Percentiles rank a stretch among this genome's conserved stretches.
These are phyloP conservation scores for Lecanicillium sp. DNA, from an alignment of 2,329 filamentous ascomycete species.

Conservation along the genomic window DNA sequence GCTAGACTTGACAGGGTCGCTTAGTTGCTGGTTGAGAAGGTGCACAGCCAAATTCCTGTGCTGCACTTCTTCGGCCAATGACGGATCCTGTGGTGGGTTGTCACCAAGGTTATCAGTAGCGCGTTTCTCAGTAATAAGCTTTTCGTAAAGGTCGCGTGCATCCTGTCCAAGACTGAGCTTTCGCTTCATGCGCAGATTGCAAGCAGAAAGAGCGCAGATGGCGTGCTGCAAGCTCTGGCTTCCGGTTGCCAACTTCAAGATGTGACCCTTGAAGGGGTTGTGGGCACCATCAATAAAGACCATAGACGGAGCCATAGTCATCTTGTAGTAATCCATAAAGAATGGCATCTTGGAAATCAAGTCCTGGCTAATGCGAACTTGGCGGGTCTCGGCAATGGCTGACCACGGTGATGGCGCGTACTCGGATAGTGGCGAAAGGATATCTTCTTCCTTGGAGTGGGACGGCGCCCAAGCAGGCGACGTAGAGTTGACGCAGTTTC, in stretches of 20 bases:
- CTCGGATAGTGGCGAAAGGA: slow-evolving; percentile 34
- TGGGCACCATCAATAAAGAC: slow-evolving; percentile 80
- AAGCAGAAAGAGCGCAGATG: slow-evolving; percentile 80
- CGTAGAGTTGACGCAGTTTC: slow-evolving; percentile 40
- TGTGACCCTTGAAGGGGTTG: slow-evolving; percentile 80
- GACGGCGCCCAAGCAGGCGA: slow-evolving; percentile 37
- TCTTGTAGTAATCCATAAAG: slow-evolving; percentile 89
- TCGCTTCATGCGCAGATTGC: slow-evolving; percentile 81
- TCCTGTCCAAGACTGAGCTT: slow-evolving; percentile 54
- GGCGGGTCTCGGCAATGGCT: slow-evolving; percentile 33
- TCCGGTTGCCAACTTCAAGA: slow-evolving; percentile 66
- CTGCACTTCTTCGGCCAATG: slow-evolving; percentile 72
- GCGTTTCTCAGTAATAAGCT: slow-evolving; percentile 37
- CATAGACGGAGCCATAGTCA: slow-evolving; percentile 84
- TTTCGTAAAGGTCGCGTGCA: slow-evolving; percentile 39
- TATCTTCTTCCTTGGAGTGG: slow-evolving; percentile 34
- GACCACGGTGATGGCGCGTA: slow-evolving; percentile 40
- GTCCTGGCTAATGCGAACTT: slow-evolving; percentile 48
- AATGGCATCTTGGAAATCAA: slow-evolving; percentile 74
- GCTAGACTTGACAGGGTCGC: slow-evolving; percentile 63
- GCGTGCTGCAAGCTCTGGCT: slow-evolving; percentile 86
- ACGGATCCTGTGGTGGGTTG: slow-evolving; percentile 50
- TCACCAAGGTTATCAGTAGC: slow-evolving; percentile 35
- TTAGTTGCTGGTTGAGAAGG: slow-evolving; percentile 75
- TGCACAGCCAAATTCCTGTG: slow-evolving; percentile 73